Conservation (phyloP, 176 grass and related monocot genomes). For the Dactylis glomerata region DNA sequence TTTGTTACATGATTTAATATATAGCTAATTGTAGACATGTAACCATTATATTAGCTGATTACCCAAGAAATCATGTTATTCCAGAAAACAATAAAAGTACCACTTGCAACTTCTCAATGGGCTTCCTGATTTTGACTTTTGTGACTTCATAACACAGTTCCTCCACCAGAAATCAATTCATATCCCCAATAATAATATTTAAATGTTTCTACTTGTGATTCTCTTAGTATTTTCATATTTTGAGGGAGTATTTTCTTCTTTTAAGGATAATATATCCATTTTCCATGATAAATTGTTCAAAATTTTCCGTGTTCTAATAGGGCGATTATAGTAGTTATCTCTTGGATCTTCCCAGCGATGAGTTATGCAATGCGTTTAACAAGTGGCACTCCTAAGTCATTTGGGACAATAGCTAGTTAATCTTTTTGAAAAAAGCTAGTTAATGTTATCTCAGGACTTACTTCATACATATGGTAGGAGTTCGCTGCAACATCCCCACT, state of each 20-base stretch:
- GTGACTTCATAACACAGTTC: too few species aligned
- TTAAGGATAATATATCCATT: not conserved
- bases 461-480: conserved; percentile 5
- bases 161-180: not conserved
- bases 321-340: not conserved
- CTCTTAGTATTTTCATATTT: not conserved
- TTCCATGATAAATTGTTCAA: not conserved
- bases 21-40: not conserved
- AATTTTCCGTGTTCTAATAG: not conserved
- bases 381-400: not conserved
- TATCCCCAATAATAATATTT: not conserved
- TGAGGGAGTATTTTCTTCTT: not conserved
- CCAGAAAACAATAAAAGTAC: not conserved
- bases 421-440: not conserved
- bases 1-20: not conserved
- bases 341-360: not conserved
- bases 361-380: not conserved
- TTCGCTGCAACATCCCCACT: not conserved
- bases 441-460: not conserved
- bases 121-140: not conserved
- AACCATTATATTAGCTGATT: not conserved
- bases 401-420: not conserved
- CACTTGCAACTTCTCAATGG: not conserved
- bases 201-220: not conserved
- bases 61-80: not conserved